Base-by-base conservation (phyloP, 352 stramenopile genomes). In the Globisporangium recalcitrans region DNA sequence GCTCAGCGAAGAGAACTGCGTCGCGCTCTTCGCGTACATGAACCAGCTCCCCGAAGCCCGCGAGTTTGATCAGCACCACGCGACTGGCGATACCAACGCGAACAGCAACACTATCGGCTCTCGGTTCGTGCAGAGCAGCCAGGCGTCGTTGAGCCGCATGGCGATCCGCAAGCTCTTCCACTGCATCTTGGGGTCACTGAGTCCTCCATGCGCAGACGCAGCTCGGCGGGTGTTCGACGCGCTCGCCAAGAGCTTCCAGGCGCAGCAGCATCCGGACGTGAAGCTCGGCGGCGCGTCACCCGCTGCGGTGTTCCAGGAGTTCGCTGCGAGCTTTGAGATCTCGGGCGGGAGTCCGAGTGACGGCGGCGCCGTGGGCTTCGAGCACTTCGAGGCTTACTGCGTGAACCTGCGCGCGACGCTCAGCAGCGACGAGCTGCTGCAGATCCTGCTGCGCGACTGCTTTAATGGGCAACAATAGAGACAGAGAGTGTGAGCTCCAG, bases 351-450 rank as follows among this genome's bases (percentile, higher is more conserved):
- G 48, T 1, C 24, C 11, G 5, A 49, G 48, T 1, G 49, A 67
- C 3, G 73, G 85, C 48, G 78, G 78, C 56, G 57, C 66, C 13
- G 67, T 92, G 4, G 32, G 69, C 31, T 73, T 85, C 47, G 78
- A 89, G 58, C 77, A 86, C 65, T 87, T 92, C 62, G 79, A 90
- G 49, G 53, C 54, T 32, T 90, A 85, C 65, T 86, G 77, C 29
- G 65, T 78, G 22, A 77, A 86, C 60, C 64, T 84, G 58, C 77
- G 75, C 48, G 80, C 75, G 46, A 78, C 72, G 19, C 53, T 83
- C 19, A 69, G 72, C 27, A 84, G 72, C 31, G 80, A 89, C 61
- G 74, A 87, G 36, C 48, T 80, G 58, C 62, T 89, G 65, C 74
- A 85, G 29, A 29, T 89, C 46, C 40, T 87, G 47, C 62, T 89